Evolutionary conservation across 2,329 filamentous ascomycete species (phyloP).

Genomic region (Fusarium ambrosium): DNA sequence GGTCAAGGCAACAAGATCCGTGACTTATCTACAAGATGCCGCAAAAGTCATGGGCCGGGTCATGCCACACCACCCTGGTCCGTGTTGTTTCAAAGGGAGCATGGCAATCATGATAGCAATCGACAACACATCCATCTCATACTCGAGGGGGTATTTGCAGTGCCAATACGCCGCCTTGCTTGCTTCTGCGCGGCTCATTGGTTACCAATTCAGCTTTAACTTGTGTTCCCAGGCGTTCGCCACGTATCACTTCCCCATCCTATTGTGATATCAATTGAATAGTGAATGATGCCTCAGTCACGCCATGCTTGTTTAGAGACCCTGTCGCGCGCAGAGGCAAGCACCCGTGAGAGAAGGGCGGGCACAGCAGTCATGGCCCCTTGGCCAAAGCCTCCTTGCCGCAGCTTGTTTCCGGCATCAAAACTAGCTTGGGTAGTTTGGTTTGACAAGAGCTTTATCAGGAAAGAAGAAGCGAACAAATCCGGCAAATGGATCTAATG

Average conservation of each 20-base stretch:
- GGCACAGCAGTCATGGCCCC: slow-evolving; percentile 35
- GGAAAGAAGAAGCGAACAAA: slow-evolving; percentile 59
- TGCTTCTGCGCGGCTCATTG: slow-evolving; percentile 33
- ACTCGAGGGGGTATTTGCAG: slow-evolving; percentile 12
- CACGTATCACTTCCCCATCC: slow-evolving; percentile 36
- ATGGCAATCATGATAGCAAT: neutral
- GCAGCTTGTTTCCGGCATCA: slow-evolving; percentile 16
- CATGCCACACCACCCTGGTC: neutral
- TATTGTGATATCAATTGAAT: slow-evolving; percentile 6
- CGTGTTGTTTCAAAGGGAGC: neutral
- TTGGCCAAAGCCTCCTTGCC: slow-evolving; percentile 26
- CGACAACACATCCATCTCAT: neutral
- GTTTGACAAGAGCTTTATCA: slow-evolving; percentile 49
- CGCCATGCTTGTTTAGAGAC: slow-evolving; percentile 9
- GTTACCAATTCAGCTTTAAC: slow-evolving; percentile 41
- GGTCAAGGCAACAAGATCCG: neutral
- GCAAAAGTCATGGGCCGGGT: neutral
- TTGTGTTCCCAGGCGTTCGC: slow-evolving; percentile 27
- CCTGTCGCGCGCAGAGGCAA: slow-evolving; percentile 36
- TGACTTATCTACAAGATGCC: neutral
- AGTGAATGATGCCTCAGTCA: slow-evolving; percentile 1
- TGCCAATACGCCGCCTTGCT: slow-evolving; percentile 3
- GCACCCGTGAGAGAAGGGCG: slow-evolving; percentile 28
- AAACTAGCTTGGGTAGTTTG: slow-evolving; percentile 21
- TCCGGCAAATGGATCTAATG: slow-evolving; percentile 43